Conservation (phyloP, 2,329 filamentous ascomycete genomes). For the Anisogramma anomala region DNA sequence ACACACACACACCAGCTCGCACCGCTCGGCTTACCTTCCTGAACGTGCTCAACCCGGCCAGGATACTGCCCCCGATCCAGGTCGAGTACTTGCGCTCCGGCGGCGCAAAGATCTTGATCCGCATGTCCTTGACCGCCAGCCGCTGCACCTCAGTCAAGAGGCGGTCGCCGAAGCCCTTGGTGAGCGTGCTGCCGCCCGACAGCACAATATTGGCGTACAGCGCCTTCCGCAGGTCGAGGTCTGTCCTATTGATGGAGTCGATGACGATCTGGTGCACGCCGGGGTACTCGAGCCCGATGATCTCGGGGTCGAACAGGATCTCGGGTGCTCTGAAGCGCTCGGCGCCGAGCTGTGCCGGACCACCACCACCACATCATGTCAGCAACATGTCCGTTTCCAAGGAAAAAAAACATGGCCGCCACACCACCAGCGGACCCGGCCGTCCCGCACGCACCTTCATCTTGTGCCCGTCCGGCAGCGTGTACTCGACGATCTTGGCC, state of each 20-base stretch:
- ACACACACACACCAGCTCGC: no score
- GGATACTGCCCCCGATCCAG: slow-evolving; percentile 96
- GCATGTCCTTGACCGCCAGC: slow-evolving; percentile 95
- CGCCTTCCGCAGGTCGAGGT: slow-evolving; percentile 87
- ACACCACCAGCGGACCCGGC: no score
- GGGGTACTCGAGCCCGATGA: slow-evolving; percentile 93
- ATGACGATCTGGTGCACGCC: slow-evolving; percentile 97
- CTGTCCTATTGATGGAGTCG: slow-evolving; percentile 87
- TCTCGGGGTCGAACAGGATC: slow-evolving; percentile 93
- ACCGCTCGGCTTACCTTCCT: slow-evolving; percentile 62
- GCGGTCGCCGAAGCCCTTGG: slow-evolving; percentile 91
- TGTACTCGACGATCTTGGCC: slow-evolving; percentile 74
- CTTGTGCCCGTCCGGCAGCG: slow-evolving; percentile 83
- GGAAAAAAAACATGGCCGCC: no score
- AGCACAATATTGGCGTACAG: slow-evolving; percentile 96
- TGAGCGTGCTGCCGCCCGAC: slow-evolving; percentile 89
- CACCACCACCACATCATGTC: background rate
- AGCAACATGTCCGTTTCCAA: background rate
- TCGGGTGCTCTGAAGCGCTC: slow-evolving; percentile 94
- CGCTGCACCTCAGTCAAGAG: slow-evolving; percentile 84
- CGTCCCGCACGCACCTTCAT: no score
- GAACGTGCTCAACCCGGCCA: slow-evolving; percentile 94
- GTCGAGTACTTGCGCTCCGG: slow-evolving; percentile 97
- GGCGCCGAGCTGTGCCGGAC: slow-evolving; percentile 56
- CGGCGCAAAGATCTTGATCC: slow-evolving; percentile 97